phyloP scores from a whole-genome alignment of 108 stramenopile genomes.

The Nitzschia sp. region DNA sequence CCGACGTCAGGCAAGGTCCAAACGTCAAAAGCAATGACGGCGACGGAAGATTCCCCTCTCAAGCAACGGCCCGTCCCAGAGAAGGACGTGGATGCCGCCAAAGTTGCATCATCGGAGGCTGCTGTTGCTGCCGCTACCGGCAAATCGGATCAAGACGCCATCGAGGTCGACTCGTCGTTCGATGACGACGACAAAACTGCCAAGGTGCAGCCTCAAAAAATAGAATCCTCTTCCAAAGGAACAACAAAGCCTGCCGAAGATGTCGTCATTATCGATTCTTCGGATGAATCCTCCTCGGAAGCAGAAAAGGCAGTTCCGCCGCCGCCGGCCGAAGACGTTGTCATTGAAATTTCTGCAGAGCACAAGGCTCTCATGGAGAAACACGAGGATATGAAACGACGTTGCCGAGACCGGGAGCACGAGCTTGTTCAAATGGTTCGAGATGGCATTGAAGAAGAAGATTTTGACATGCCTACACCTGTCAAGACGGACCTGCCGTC shows the following conservation, averaged over 20 bases:
- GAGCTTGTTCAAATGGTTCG: slow-evolving; percentile 17
- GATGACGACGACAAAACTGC: too few species aligned
- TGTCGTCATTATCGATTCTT: too few species aligned
- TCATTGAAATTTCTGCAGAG: neutral
- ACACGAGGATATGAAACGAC: slow-evolving; percentile 11
- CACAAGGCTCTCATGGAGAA: slow-evolving; percentile 13
- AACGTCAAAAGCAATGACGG: neutral
- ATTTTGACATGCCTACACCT: slow-evolving; percentile 15
- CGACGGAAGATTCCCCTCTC: neutral
- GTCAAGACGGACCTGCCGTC: neutral
- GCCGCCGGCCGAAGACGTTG: neutral
- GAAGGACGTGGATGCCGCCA: neutral
- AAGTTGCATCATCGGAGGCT: neutral
- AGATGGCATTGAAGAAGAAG: slow-evolving; percentile 17
- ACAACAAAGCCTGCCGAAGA: too few species aligned
- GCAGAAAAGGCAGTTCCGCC: neutral
- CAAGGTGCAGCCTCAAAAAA: too few species aligned
- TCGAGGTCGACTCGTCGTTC: neutral
- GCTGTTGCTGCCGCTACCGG: neutral
- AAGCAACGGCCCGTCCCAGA: neutral
- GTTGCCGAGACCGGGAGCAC: slow-evolving; percentile 12
- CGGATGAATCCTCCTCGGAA: too few species aligned
- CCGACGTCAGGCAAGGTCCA: too few species aligned
- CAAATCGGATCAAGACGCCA: neutral
- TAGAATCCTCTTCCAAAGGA: too few species aligned